Conservation (phyloP, 495 filamentous ascomycete species). For the Penicillium simplicissimum region DNA sequence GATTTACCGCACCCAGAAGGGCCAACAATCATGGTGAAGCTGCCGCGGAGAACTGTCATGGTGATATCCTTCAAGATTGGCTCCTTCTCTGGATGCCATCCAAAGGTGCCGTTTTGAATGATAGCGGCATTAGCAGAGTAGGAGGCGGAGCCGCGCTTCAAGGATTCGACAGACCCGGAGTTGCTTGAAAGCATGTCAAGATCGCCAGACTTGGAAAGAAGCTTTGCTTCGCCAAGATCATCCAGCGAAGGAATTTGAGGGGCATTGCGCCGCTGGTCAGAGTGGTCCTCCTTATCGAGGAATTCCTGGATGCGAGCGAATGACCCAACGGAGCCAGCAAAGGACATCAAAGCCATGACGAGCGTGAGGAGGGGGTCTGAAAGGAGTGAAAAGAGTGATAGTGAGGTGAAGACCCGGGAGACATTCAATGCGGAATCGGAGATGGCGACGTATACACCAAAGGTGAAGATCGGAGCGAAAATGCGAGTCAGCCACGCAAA, state of each 20-base stretch:
- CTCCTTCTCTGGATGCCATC: constrained; percentile 50
- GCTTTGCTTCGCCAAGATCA: constrained; percentile 27
- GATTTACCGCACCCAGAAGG: constrained; percentile 64
- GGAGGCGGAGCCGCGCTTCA: constrained; percentile 23
- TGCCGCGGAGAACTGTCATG: constrained; percentile 40
- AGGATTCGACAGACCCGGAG: constrained; percentile 29
- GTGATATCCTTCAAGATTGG: constrained; percentile 45
- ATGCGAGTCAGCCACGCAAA: constrained; percentile 54
- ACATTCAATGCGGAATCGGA: constrained; percentile 52
- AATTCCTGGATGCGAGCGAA: constrained; percentile 61
- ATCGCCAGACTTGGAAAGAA: constrained; percentile 22
- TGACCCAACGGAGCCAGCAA: constrained; percentile 57
- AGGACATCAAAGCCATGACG: constrained; percentile 56
- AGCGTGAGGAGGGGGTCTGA: constrained; percentile 54
- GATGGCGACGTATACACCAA: constrained; percentile 50
- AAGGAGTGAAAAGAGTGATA: constrained; percentile 62
- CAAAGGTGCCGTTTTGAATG: constrained; percentile 50
- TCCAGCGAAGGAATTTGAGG: constrained; percentile 23
- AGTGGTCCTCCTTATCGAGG: constrained; percentile 45
- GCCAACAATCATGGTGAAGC: constrained; percentile 56
- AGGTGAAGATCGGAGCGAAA: constrained; percentile 54
- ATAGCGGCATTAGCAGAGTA: constrained; percentile 31
- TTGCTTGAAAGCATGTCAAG: constrained; percentile 24
- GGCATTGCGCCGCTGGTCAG: constrained; percentile 31
- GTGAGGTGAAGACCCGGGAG: constrained; percentile 55